Evolutionary conservation across 2,329 filamentous ascomycete species (phyloP), one percentile per base, ranked within the genome.

Genomic region (Colletotrichum caudatum): DNA sequence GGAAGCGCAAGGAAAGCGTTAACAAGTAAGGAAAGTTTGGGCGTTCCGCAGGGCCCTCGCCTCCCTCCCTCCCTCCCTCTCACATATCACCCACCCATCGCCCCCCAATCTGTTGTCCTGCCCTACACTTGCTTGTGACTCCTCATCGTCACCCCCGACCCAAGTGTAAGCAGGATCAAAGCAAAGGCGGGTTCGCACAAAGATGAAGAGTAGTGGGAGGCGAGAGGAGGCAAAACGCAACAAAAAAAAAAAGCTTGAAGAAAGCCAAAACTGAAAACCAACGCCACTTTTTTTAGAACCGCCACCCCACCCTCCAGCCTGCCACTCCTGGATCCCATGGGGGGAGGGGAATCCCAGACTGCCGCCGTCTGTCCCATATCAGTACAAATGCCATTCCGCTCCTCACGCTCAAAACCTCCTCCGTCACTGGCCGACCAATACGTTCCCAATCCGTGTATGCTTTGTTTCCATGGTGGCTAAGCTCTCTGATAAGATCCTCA

Each of bases 221-320:
- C n/a, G 59, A 46, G 59, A 37, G n/a, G 50, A 26, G 44, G 44
- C 5, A 37, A 46, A 33, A 20, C 29, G n/a, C 26, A 37, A 33
- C n/a, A 61, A 50, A 37, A 5, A 8, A 20, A 37, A 33, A 61
- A 39, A 37, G 2, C 6, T 11, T 5, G 29, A 20, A 50, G 16
- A 51, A 37, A 29, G 6, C 35, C 48, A 46, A 64, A 69, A 29
- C 20, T 18, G 37, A 37, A 67, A 63, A 29, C 8, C 54, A 63
- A 58, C 44, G 44, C 51, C 41, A 26, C 33, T 53, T 62, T 62
- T 44, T 62, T 44, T 33, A 57, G 35, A 29, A 11, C 50, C 50
- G 18, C 35, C 39, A 20, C 46, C 62, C 62, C 50, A 44, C n/a
- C 23, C 54, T 62, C 54, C 66, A 70, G 33, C 60, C 51, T 50